Percentiles rank a stretch among this genome's conserved stretches.
Evolutionary conservation across 768 basidiomycete genomes (phyloP).

Genomic region (Omphalotus guepiniiformis): DNA sequence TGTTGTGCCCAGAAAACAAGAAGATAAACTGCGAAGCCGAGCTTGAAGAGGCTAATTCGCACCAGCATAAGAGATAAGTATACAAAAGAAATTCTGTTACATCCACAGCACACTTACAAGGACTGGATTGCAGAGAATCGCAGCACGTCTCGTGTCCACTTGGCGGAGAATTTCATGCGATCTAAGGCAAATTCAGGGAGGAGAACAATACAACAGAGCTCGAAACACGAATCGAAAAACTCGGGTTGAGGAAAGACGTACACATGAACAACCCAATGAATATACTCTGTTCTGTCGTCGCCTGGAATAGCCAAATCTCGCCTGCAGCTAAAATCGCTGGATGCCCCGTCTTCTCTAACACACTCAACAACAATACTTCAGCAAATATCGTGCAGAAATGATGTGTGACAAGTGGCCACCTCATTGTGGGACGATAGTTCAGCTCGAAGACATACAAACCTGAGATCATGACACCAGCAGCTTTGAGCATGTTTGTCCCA

Average conservation of each 20-base stretch:
- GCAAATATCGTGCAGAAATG: slow-evolving; percentile 3
- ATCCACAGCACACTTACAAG: background rate
- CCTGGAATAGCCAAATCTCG: slow-evolving; percentile 3
- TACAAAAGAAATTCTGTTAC: background rate
- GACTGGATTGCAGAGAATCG: background rate
- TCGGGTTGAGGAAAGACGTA: background rate
- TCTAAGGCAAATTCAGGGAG: background rate
- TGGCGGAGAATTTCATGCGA: background rate
- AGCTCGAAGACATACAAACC: slow-evolving; percentile 3
- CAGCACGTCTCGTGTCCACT: background rate
- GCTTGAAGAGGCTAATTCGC: background rate
- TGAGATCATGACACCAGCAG: background rate
- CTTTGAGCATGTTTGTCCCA: background rate
- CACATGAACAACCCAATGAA: slow-evolving; percentile 2
- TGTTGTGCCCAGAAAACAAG: slow-evolving; percentile 1
- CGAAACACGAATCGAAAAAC: background rate
- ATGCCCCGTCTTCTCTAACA: background rate
- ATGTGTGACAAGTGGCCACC: background rate
- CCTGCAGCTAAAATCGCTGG: background rate
- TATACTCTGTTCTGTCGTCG: slow-evolving; percentile 2
- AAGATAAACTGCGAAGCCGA: background rate
- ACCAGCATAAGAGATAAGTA: background rate
- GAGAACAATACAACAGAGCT: background rate
- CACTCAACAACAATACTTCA: background rate
- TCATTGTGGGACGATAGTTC: background rate